These are phyloP conservation scores for Tetratostichococcus sp. DNA, from an alignment of 139 green algal genomes.

Conservation along the genomic window DNA sequence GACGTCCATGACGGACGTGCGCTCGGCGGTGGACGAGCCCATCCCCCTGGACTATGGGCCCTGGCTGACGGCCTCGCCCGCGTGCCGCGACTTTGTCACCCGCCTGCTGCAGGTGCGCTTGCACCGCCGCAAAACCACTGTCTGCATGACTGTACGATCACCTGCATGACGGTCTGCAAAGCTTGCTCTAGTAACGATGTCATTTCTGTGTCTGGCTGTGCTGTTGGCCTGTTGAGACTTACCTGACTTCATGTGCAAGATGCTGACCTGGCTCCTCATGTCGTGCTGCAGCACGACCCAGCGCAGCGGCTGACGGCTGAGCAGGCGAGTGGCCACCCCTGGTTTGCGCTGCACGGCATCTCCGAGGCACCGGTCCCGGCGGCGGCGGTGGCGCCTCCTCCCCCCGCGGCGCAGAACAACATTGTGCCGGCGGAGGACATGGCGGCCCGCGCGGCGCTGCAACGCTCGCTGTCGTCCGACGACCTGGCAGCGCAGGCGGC, in stretches of 20 bases:
- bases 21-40: neutral
- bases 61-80: neutral
- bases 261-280: too few relatives aligned
- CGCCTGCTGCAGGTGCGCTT: slow-evolving; percentile 1
- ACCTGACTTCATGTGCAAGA: too few relatives aligned
- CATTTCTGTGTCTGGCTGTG: too few relatives aligned
- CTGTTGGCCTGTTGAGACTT: too few relatives aligned
- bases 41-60: neutral
- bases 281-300: slow-evolving; percentile 54
- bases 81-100: neutral
- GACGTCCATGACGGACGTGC: neutral
- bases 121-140: too few relatives aligned
- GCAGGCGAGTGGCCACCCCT: slow-evolving; percentile 64
- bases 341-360: slow-evolving; percentile 33
- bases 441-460: neutral
- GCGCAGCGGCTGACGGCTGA: slow-evolving; percentile 48
- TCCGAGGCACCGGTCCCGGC: too few relatives aligned
- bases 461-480: neutral
- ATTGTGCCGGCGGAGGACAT: neutral
- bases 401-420: neutral
- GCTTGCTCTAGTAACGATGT: too few relatives aligned
- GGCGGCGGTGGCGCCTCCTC: too few relatives aligned
- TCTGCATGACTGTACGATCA: too few relatives aligned
- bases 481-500: neutral
- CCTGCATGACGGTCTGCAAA: too few relatives aligned